Percentiles rank a stretch among this genome's conserved stretches.
Conservation (phyloP, 805 yeast species). For the Zygosaccharomyces bailii region DNA sequence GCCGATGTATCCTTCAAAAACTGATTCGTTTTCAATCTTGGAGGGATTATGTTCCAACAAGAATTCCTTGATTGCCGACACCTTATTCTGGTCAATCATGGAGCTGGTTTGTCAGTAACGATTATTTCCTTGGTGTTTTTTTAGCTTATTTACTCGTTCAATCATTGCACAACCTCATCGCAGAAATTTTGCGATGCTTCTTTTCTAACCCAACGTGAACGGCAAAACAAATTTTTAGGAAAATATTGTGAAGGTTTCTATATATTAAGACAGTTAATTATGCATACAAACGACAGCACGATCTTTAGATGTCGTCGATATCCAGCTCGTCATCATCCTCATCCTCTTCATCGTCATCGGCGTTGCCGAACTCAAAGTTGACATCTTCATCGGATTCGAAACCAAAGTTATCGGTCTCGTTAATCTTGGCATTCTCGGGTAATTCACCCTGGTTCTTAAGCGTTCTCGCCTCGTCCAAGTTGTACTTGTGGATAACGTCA, state of each 20-base stretch:
- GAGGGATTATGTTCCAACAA: conserved; percentile 16
- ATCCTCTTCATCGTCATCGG: conserved; percentile 73
- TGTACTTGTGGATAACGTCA: conserved; percentile 95
- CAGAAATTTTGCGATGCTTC: background rate
- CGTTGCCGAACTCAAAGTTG: conserved; percentile 96
- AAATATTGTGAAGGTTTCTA: background rate
- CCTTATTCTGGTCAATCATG: conserved; percentile 2
- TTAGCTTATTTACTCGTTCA: too few relatives aligned
- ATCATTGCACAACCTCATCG: too few relatives aligned
- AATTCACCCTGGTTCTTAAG: conserved; percentile 93
- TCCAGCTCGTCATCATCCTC: conserved; percentile 63
- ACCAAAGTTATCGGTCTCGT: conserved; percentile 96
- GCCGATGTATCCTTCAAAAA: conserved; percentile 9
- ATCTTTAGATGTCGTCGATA: conserved; percentile 82
- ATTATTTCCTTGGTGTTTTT: too few relatives aligned
- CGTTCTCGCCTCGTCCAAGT: conserved; percentile 96
- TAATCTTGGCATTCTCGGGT: conserved; percentile 95
- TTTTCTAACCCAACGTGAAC: too few relatives aligned
- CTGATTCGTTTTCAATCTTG: conserved; percentile 8
- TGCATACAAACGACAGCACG: conserved; percentile 7
- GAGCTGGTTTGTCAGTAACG: too few relatives aligned
- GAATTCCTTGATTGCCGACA: conserved; percentile 8
- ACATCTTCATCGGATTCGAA: conserved; percentile 96
- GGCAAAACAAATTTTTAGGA: too few relatives aligned
- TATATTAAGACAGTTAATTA: conserved; percentile 2